These are phyloP conservation scores for Geotrichum phurueaensis DNA, from an alignment of 1,139 yeast species.

Conservation along the genomic window DNA sequence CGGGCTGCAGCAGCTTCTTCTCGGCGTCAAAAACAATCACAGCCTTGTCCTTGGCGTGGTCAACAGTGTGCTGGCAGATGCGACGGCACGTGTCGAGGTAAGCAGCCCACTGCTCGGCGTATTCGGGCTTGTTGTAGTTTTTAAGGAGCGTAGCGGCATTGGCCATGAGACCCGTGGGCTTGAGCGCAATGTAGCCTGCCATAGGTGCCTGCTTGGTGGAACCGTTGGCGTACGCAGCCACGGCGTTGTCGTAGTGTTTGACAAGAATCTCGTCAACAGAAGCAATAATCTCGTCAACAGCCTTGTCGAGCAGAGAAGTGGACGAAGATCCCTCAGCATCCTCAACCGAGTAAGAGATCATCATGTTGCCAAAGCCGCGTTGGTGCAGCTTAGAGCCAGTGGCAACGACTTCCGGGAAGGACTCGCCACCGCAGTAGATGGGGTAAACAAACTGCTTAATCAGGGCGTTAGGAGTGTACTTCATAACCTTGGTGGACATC, in stretches of 20 bases:
- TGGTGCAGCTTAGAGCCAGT: constrained; percentile 63
- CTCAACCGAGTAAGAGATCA: constrained; percentile 88
- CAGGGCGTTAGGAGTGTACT: constrained; percentile 56
- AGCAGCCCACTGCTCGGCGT: constrained; percentile 49
- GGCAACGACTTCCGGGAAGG: constrained; percentile 56
- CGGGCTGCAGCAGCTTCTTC: constrained; percentile 78
- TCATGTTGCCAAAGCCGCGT: constrained; percentile 86
- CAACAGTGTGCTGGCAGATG: constrained; percentile 58
- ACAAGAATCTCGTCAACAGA: constrained; percentile 67
- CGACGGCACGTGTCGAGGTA: constrained; percentile 62
- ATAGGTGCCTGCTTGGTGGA: constrained; percentile 38
- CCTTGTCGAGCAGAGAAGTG: constrained; percentile 49
- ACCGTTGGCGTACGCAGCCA: constrained; percentile 40
- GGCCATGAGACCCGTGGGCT: constrained; percentile 83
- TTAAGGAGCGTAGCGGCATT: constrained; percentile 71
- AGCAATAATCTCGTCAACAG: constrained; percentile 52
- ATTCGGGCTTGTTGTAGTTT: constrained; percentile 52
- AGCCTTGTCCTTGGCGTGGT: constrained; percentile 71
- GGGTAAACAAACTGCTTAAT: constrained; percentile 72
- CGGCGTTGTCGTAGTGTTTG: constrained; percentile 58
- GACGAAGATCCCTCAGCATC: constrained; percentile 69
- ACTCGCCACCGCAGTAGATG: constrained; percentile 89
- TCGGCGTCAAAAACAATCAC: constrained; percentile 92
- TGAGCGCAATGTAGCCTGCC: constrained; percentile 57
- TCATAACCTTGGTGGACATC: constrained; percentile 33